Percentiles rank a stretch among this genome's conserved stretches.
phyloP scores from a whole-genome alignment of 139 green algal genomes.

The Haematococcus lacustris region DNA sequence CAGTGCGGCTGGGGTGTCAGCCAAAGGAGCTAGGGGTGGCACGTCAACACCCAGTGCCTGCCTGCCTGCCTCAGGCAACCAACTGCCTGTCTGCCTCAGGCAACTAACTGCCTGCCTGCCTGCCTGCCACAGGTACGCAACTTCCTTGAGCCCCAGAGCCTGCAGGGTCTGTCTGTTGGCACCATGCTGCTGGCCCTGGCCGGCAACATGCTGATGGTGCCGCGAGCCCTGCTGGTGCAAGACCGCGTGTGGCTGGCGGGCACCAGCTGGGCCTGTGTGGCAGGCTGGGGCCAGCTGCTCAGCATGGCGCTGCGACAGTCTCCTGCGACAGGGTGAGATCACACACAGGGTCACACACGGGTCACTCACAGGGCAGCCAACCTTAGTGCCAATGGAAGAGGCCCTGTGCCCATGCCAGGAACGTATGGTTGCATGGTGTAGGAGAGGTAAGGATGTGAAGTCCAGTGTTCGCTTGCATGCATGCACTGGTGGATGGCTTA shows the following conservation, averaged over 20 bases:
- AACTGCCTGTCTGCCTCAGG: background rate
- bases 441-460: too few species aligned
- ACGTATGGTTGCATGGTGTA: too few species aligned
- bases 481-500: too few species aligned
- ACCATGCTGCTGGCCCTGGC: slow-evolving; percentile 72
- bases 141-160: slow-evolving; percentile 54
- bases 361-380: too few species aligned
- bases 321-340: slow-evolving; percentile 29
- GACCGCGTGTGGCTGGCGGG: slow-evolving; percentile 79
- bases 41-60: too few species aligned
- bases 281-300: slow-evolving; percentile 70
- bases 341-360: too few species aligned
- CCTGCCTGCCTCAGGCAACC: too few species aligned
- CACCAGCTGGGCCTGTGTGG: slow-evolving; percentile 51
- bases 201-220: slow-evolving; percentile 84
- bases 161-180: slow-evolving; percentile 56
- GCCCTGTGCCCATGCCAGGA: too few species aligned
- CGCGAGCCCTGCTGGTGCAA: slow-evolving; percentile 67
- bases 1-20: too few species aligned
- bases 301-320: slow-evolving; percentile 43
- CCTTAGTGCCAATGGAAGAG: too few species aligned
- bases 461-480: too few species aligned
- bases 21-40: too few species aligned
- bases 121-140: slow-evolving; percentile 48
- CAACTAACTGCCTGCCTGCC: background rate